Percentiles rank a stretch among this genome's conserved stretches.
phyloP scores from a whole-genome alignment of 371 early-diverging fungal species.

The Gilbertella persicaria region DNA sequence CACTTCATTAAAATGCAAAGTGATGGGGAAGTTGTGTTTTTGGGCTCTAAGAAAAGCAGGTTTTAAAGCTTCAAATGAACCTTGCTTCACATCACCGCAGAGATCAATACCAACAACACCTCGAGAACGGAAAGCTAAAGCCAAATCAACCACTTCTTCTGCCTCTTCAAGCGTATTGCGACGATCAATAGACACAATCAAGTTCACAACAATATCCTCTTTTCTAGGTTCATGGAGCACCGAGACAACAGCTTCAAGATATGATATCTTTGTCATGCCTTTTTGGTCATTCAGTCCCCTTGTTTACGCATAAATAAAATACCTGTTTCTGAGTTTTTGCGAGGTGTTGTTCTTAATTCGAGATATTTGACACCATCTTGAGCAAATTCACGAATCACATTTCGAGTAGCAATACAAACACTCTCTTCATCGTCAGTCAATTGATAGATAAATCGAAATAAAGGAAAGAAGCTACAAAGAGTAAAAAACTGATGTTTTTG shows the following conservation, averaged over 20 bases:
- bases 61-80: slow-evolving; percentile 41
- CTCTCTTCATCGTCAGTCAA: slow-evolving; percentile 54
- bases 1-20: slow-evolving; percentile 65
- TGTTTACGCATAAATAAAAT: not conserved
- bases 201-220: slow-evolving; percentile 45
- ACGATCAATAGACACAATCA: slow-evolving; percentile 62
- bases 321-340: slow-evolving; percentile 45
- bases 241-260: slow-evolving; percentile 48
- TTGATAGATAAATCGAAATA: slow-evolving; percentile 60
- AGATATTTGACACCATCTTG: slow-evolving; percentile 58
- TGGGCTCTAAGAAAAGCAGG: slow-evolving; percentile 59
- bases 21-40: slow-evolving; percentile 50
- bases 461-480: slow-evolving; percentile 51
- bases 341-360: slow-evolving; percentile 65
- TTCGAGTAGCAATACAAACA: slow-evolving; percentile 41
- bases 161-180: slow-evolving; percentile 55
- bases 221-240: slow-evolving; percentile 34
- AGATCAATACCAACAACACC: slow-evolving; percentile 68
- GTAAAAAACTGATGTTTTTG: not conserved
- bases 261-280: slow-evolving; percentile 59
- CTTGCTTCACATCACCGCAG: slow-evolving; percentile 59
- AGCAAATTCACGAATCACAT: slow-evolving; percentile 58
- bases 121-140: slow-evolving; percentile 37
- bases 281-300: no score
- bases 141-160: slow-evolving; percentile 57